Base-by-base conservation (phyloP, 768 basidiomycete species). In the Pisolithus microcarpus region DNA sequence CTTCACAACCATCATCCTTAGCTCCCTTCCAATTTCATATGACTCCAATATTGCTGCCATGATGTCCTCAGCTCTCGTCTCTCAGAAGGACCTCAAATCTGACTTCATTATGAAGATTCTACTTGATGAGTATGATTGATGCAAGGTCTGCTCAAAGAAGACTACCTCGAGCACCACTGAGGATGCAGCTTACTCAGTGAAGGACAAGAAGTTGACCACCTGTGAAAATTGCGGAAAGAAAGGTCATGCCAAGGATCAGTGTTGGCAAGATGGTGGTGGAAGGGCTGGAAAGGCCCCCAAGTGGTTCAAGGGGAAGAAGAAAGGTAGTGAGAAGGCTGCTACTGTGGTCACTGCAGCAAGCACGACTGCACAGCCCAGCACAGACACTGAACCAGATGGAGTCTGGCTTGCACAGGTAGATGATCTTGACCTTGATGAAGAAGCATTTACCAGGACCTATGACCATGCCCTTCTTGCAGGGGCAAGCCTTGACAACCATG, bases 21-120 rank as follows among this genome's bases (percentile, higher is more conserved):
- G 58, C 16, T 72, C 71, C 3, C 61, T 73, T 24, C 70, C 70
- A 7, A 21, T 45, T 4, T 66, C 63, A 18, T 72, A 66, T 52
- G 64, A 67, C 48, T 48, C 65, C 37, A 62, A 58, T 43, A 58
- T 70, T 47, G 61, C 67, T 16, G 50, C 65, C 16, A 48, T 73
- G 37, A 61, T 53, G n/a, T 60, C 63, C 3, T 45, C 26, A 4
- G 43, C 43, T 21, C 18, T 19, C 8, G 8, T 42, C 19, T 7
- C 13, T 48, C 54, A 23, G 23, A 44, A 52, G n/a, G 59, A 64
- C 7, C 9, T 45, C 23, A 5, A 24, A 1, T 15, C 40, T 23
- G 21, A 42, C 21, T 23, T 19, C 40, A 42, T 42, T 5, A 42
- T 42, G 40, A 42, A 23, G 18, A 7, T 23, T 8, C 4, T 42